Base-by-base conservation (phyloP, 306 rosid genomes). In the Cucurbita ficifolia region DNA sequence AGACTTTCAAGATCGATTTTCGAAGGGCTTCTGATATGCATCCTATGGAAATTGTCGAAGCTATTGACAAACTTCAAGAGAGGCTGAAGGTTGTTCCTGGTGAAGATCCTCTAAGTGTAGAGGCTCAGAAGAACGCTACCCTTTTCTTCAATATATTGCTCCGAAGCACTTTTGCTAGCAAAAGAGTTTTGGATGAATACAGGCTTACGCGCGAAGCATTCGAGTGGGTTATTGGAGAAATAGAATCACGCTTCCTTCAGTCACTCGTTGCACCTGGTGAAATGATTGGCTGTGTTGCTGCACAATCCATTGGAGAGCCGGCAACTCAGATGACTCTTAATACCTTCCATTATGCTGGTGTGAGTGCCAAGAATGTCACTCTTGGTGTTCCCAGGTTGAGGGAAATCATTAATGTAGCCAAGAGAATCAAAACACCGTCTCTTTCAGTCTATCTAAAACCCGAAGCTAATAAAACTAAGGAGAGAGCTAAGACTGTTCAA, bases 321-420 rank as follows among this genome's bases (percentile, higher is more conserved):
- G 99, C 99, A 22, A 94, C 99, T 75, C 99, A 94, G 89, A 94
- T 94, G 99, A 94, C 99, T 63, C 92, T 94, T n/a, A 94, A 94
- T 86, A 94, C 99, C 68, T 94, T 94, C 82, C 99, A 94, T 49
- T 94, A 89, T 81, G 99, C 99, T 77, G 99, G 99, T 89, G 99
- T 94, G 55, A 94, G 99, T 89, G 99, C 99, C 55, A 94, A 94
- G 90, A 94, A 94, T 42, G 99, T 94, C 65, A 94, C 99, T 13
- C 88, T 94, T 29, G 99, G 99, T 83, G 99, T 94, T 73, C 99
- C 99, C 70, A 86, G 99, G 84, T 80, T 94, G 87, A 85, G 92
- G 86, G 99, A 94, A 88, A 94, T 94, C 81, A 94, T 94, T 59
- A 91, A 94, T 83, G 99, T 94, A 13, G 97, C 99, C 24, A 94